phyloP scores from a whole-genome alignment of 1,284 basidiomycete genomes.

The Leccinum cinnamomeum region DNA sequence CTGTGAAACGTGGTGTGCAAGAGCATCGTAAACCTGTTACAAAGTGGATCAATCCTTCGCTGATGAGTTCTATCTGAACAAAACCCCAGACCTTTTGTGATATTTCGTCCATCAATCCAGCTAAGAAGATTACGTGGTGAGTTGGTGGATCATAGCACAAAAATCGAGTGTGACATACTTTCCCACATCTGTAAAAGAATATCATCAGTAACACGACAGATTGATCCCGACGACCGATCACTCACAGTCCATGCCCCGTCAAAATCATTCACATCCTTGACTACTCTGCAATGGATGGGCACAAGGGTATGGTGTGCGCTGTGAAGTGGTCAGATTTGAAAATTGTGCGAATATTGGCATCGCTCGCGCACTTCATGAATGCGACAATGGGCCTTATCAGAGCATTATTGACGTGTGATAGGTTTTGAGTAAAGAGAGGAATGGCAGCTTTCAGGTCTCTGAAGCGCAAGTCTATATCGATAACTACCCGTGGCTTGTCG shows the following conservation, averaged over 20 bases:
- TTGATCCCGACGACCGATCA: conserved; percentile 14
- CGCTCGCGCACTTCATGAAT: conserved; percentile 87
- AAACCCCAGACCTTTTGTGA: conserved; percentile 59
- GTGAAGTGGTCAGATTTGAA: conserved; percentile 17
- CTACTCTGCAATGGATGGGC: conserved; percentile 86
- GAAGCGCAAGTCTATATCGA: conserved; percentile 96
- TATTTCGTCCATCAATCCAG: conserved; percentile 81
- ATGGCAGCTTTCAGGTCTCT: conserved; percentile 96
- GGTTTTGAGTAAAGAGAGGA: conserved; percentile 83
- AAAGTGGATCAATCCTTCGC: conserved; percentile 10
- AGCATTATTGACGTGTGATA: conserved; percentile 95
- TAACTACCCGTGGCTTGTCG: conserved; percentile 58
- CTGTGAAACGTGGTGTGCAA: conserved; percentile 89
- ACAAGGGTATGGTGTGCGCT: conserved; percentile 90
- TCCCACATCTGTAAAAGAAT: conserved; percentile 70
- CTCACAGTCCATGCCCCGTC: conserved; percentile 89
- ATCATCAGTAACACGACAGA: conserved; percentile 14
- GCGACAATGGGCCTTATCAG: conserved; percentile 96
- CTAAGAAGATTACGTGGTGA: conserved; percentile 40
- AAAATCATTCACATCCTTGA: conserved; percentile 78
- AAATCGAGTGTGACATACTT: conserved; percentile 48
- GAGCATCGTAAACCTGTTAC: conserved; percentile 77
- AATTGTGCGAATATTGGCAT: neutral
- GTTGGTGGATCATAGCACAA: neutral
- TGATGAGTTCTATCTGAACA: neutral